Base-by-base conservation (phyloP, 768 basidiomycete species). In the Clitopilus hobsonii region DNA sequence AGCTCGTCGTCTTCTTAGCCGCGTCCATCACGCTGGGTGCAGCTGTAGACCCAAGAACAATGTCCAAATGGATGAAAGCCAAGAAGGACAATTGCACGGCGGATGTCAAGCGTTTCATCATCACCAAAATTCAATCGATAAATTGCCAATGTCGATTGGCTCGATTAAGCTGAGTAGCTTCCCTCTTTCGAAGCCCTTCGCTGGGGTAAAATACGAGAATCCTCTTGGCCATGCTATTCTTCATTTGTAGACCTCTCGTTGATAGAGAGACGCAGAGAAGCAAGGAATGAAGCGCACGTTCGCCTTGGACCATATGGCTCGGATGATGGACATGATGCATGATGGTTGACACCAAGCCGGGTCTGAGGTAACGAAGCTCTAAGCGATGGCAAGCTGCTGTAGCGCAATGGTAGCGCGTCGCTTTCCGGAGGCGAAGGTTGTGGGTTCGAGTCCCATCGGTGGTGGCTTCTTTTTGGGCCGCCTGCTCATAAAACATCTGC, bases 361-460 rank as follows among this genome's bases (percentile, higher is more conserved):
- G 49, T n/a, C 13, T 28, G 27, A 51, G n/a, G 23, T 14, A 27
- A 13, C 4, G 24, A 51, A n/a, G 24, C 18, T 10, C 10, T 20
- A 32, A 29, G 16, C 25, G 16, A 27, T n/a, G 30, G n/a, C 25
- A 29, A 18, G 23, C 27, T 32, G 26, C 30, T 51, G 30, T 51
- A 51, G n/a, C 49, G 27, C 30, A 27, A 51, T 51, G 30, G 30
- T 18, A 27, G 49, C 49, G 49, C 26, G 30, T 27, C 30, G 30
- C 49, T 51, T 51, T 27, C 30, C 25, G 49, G 30, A 27, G 49
- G 30, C 26, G 25, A 51, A 51, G 49, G 27, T 51, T 27, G 49
- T 51, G 49, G 30, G 29, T 50, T 50, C 25, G 49, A 50, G 49
- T 27, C 49, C 29, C 49, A 50, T 50, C 29, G 25, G 25, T 50